A percentile compares a stretch with the other conserved stretches of the same genome.
Evolutionary conservation across 2,329 filamentous ascomycete genomes (phyloP).

Genomic region (Botrytis sinoallii): DNA sequence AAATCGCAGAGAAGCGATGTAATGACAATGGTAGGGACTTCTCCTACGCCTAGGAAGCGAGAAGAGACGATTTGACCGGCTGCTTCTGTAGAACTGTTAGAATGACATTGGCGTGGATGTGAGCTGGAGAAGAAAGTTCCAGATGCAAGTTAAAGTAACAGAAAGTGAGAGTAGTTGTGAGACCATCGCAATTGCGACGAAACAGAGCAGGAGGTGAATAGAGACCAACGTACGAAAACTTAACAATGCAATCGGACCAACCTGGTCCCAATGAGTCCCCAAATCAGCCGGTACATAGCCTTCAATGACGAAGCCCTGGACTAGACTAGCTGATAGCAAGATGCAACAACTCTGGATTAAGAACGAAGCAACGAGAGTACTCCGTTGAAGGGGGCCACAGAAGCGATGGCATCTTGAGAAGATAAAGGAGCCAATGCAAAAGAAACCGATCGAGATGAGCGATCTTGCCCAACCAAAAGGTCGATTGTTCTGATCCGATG

Average conservation of each 20-base stretch:
- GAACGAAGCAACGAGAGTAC: constrained; percentile 62
- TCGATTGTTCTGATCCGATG: constrained; percentile 51
- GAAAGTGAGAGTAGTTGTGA: neutral
- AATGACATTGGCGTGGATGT: neutral
- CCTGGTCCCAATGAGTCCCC: constrained; percentile 49
- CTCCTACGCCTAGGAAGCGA: constrained; percentile 62
- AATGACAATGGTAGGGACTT: constrained; percentile 70
- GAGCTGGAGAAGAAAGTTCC: neutral
- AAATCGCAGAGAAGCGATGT: constrained; percentile 78
- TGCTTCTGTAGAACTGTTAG: constrained; percentile 47
- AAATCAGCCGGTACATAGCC: constrained; percentile 13
- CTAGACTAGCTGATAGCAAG: constrained; percentile 48
- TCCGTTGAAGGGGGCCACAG: constrained; percentile 52
- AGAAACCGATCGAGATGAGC: constrained; percentile 62
- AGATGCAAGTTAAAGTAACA: neutral
- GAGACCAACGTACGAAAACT: constrained; percentile 49
- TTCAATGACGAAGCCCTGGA: constrained; percentile 23
- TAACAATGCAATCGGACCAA: constrained; percentile 65
- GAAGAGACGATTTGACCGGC: constrained; percentile 73
- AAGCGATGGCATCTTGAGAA: constrained; percentile 66
- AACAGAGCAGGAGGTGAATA: neutral
- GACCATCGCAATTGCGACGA: neutral
- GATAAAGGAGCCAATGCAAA: constrained; percentile 68
- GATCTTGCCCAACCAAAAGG: constrained; percentile 68
- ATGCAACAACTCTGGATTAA: constrained; percentile 50